Evolutionary conservation across 441 rosid genomes (phyloP).

Genomic region (Populus hybrid): DNA sequence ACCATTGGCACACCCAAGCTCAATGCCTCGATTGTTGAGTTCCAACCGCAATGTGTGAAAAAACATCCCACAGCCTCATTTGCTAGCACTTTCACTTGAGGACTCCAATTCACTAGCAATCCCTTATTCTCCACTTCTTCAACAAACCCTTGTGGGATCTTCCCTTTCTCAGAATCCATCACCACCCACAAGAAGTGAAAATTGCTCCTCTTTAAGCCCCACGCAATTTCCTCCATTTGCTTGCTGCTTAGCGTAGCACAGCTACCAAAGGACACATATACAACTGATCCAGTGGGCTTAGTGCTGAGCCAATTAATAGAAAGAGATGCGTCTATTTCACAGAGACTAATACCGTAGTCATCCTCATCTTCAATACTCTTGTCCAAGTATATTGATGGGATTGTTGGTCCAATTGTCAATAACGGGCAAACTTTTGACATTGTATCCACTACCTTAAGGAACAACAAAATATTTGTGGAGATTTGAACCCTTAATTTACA

Average conservation of each 20-base stretch:
- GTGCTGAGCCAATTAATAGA: constrained; percentile 4
- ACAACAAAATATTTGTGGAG: not conserved
- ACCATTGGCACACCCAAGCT: constrained; percentile 60
- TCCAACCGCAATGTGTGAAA: constrained; percentile 62
- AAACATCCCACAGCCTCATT: constrained; percentile 50
- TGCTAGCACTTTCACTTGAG: constrained; percentile 47
- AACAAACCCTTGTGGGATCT: constrained; percentile 26
- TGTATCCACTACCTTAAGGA: constrained; percentile 22
- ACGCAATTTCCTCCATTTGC: no score
- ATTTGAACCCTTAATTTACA: no score
- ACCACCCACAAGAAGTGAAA: no score
- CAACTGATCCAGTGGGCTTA: constrained; percentile 31
- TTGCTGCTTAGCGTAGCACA: no score
- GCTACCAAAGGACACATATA: constrained; percentile 52
- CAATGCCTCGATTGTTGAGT: constrained; percentile 53
- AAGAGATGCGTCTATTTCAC: constrained; percentile 16
- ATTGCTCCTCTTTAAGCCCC: no score
- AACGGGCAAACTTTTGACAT: constrained; percentile 27
- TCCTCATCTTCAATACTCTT: constrained; percentile 37
- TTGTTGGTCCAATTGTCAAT: constrained; percentile 54
- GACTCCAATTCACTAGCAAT: constrained; percentile 48
- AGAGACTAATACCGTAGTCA: constrained; percentile 44
- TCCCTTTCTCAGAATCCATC: not conserved
- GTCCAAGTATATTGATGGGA: constrained; percentile 62
- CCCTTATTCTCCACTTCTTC: constrained; percentile 31